Evolutionary conservation across 805 yeast species (phyloP), one percentile per base, ranked within the genome.

Genomic region (Wickerhamiella kurtzmanii): DNA sequence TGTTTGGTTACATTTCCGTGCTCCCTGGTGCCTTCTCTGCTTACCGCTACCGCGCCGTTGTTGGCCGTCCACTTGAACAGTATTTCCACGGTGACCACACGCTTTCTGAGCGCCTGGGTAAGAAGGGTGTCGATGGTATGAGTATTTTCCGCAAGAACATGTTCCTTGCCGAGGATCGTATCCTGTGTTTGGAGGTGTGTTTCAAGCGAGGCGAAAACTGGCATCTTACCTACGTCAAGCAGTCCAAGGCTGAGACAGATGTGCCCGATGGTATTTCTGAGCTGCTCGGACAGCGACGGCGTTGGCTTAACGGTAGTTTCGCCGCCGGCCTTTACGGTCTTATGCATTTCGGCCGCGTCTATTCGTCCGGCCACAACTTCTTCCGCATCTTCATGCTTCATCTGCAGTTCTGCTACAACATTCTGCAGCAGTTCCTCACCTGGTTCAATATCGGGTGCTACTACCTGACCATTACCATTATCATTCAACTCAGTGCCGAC

Each of bases 1-100:
- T 71, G 15, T 77, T 77, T 59, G 83, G 83, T 9, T 77, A 75
- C 54, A 77, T 77, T 50, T 70, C 78, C 0, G 83, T 77, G 36
- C 68, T 77, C 42, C 83, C 83, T 3, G 83, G 83, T 52, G 83
- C 83, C 1, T 77, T 77, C 54, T 76, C 81, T 3, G 82, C 83
- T 11, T 77, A 77, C 57, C 57, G 83, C 40, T 77, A 67, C 52
- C 65, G 70, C 17, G 83, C 83, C 2, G 68, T 78, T 18, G 74
- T 70, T 48, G 80, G 80, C 47, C 76, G 81, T 2, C 83, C 83
- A 1, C 64, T 78, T 42, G 80, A 76, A 52, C 80, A 77, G 56
- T 78, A 78, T 56, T 78, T 77, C 66, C 77, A 77, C 53, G 83
- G 83, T 46, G 83, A 78, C 67, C 65, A 71, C 65, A 64, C 82